Evolutionary conservation across 225 moss, liverwort and hornwort species (phyloP), one percentile per base, ranked within the genome.

Genomic region (Asterella californica): DNA sequence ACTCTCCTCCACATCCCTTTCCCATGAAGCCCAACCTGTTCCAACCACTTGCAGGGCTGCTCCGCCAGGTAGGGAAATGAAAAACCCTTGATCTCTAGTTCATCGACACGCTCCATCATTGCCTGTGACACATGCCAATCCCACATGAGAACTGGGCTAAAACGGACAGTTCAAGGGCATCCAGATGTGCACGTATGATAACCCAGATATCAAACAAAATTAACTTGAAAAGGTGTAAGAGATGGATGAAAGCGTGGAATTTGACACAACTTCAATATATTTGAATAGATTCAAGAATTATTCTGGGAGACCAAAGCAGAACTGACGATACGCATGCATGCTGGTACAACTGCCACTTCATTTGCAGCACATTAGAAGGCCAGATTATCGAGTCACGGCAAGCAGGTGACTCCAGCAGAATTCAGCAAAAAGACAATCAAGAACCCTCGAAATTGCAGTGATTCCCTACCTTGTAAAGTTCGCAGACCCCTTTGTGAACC

Each of bases 81-180:
- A 79, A 90, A 90, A 59, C 86, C 90, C 78, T 88, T 90, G 37
- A 90, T 86, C 84, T 90, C 90, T 70, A 90, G 76, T 79, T 90
- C 90, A 65, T 88, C 90, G 36, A 88, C 83, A 64, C 90, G 80
- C 82, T 90, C 90, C 88, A 90, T 90, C 90, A 90, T 90, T 67
- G 90, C 90, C 90, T 88, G 88, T 30, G 64, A 34, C 42, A 70
- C 45, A 33, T 74, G 37, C 49, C 52, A 3, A 34, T 7, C 18
- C 19, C 10, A 32, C 1, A 55, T 59, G 9, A 59, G 75, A 55
- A 55, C 19, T 6, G 27, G 9, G 27, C 3, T 15, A 2, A 1
- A 19, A 52, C 22, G 12, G 27, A 42, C 3, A n/a, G n/a, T 71
- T 67, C 18, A n/a, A 48, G 25, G 2, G 47, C 21, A 25, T 71